Conservation (phyloP, 73 alveolate genomes). For the Paramecium tetraurelia region DNA sequence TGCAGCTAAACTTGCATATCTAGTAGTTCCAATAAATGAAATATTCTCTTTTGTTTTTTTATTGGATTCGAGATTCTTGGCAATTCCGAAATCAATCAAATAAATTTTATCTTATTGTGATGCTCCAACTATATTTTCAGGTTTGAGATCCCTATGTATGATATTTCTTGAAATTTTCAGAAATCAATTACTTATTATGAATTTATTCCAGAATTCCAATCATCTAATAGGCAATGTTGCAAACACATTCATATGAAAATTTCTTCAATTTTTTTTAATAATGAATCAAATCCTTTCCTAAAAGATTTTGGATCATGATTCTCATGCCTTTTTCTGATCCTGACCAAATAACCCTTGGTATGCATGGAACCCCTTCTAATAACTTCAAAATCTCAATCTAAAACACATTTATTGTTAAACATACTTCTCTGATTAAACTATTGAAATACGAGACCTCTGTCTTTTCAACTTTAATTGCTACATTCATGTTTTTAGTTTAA, state of each 20-base stretch:
- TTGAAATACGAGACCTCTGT: background rate
- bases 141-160: slow-evolving; percentile 46
- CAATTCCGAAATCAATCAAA: slow-evolving; percentile 37
- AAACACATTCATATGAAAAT: slow-evolving; percentile 3
- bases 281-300: slow-evolving; percentile 69
- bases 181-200: background rate
- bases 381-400: slow-evolving; percentile 19
- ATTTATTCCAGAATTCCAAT: slow-evolving; percentile 1
- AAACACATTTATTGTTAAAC: background rate
- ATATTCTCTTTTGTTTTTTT: slow-evolving; percentile 15
- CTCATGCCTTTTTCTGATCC: slow-evolving; percentile 65
- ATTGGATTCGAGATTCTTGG: slow-evolving; percentile 57
- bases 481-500: background rate
- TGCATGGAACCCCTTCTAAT: slow-evolving; percentile 30
- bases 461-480: slow-evolving; percentile 59
- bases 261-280: background rate
- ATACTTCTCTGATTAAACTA: background rate
- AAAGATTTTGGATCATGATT: slow-evolving; percentile 78
- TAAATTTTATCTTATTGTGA: background rate
- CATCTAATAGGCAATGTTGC: background rate
- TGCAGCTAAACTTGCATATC: slow-evolving; percentile 71
- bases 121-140: slow-evolving; percentile 18
- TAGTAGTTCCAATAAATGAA: slow-evolving; percentile 73
- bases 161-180: background rate
- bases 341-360: slow-evolving; percentile 68